Percentiles rank a stretch among this genome's conserved stretches.
phyloP scores from a whole-genome alignment of 345 rosid genomes.

The Aurinia saxatilis region DNA sequence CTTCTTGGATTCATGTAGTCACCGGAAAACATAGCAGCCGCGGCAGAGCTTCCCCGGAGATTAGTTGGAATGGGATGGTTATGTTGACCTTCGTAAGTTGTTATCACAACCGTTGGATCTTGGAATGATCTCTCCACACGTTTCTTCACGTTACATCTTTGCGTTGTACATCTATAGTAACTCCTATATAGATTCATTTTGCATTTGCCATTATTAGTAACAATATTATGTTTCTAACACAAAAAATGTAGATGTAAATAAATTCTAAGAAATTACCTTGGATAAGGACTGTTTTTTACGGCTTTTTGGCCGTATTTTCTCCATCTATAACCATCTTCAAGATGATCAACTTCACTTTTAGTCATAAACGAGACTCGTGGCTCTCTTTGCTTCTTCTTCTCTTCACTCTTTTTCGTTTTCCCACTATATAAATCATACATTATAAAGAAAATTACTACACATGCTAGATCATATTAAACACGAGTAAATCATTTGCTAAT shows the following conservation, averaged over 20 bases:
- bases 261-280: slow-evolving; percentile 55
- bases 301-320: slow-evolving; percentile 91
- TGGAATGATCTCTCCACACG: slow-evolving; percentile 84
- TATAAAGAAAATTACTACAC: background rate
- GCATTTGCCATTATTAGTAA: slow-evolving; percentile 9
- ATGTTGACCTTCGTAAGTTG: slow-evolving; percentile 90
- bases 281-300: slow-evolving; percentile 70
- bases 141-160: slow-evolving; percentile 81
- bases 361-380: slow-evolving; percentile 84
- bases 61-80: slow-evolving; percentile 70
- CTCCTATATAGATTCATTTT: slow-evolving; percentile 49
- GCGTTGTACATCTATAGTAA: slow-evolving; percentile 89
- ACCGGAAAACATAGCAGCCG: slow-evolving; percentile 40
- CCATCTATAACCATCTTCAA: slow-evolving; percentile 89
- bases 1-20: slow-evolving; percentile 27
- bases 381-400: slow-evolving; percentile 50
- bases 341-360: slow-evolving; percentile 75
- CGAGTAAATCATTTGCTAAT: background rate
- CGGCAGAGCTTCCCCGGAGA: slow-evolving; percentile 49
- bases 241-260: background rate
- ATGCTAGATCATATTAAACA: background rate
- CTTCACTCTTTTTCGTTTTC: slow-evolving; percentile 51
- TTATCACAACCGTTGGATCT: slow-evolving; percentile 81
- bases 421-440: slow-evolving; percentile 24
- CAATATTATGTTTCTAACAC: background rate